Evolutionary conservation across 2,329 filamentous ascomycete genomes (phyloP), one percentile per base, ranked within the genome.

Genomic region (Reticulascus tulasneorum): DNA sequence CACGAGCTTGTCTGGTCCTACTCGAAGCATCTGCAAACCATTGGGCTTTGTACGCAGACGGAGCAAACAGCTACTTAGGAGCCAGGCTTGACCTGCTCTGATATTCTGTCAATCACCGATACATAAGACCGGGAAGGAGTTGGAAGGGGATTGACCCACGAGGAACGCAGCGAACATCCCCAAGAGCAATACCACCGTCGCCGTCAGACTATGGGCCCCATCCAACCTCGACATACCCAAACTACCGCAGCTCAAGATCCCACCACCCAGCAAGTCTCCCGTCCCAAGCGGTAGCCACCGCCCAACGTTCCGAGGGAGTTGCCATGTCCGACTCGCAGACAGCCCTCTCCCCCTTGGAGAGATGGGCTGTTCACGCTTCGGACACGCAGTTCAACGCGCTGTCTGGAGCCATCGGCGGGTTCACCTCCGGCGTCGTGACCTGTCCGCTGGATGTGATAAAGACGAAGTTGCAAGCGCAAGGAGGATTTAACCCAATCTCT

Each of bases 361-460:
- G 63, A 49, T 82, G 77, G 73, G 70, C 75, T 16, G 60, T 67
- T 30, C 51, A 56, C 24, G 76, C 77, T 33, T 77, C 76, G 22
- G 73, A 80, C 44, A 69, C 75, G 15, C 74, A 78, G 45, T 81
- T 97, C 59, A 87, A 94, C 59, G 87, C 88, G 45, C 71, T 96
- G 38, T 84, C 88, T 27, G 93, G 93, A 37, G 91, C 90, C 31
- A 73, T 87, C 39, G 91, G 90, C 33, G 93, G 93, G 32, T 87
- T 97, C 53, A 89, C 88, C 16, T 95, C 90, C 7, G 93, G 93
- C 33, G 78, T 98, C 37, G 86, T 96, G 47, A 97, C 91, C 35
- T 98, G 93, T 60, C 93, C 93, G 26, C 81, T 98, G 50, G 93
- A 98, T 70, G 93, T 98, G 45, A 97, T 98, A 64, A 98, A 98